Base-by-base conservation (phyloP, 495 filamentous ascomycete species). In the Aspergillus funiculosus region DNA sequence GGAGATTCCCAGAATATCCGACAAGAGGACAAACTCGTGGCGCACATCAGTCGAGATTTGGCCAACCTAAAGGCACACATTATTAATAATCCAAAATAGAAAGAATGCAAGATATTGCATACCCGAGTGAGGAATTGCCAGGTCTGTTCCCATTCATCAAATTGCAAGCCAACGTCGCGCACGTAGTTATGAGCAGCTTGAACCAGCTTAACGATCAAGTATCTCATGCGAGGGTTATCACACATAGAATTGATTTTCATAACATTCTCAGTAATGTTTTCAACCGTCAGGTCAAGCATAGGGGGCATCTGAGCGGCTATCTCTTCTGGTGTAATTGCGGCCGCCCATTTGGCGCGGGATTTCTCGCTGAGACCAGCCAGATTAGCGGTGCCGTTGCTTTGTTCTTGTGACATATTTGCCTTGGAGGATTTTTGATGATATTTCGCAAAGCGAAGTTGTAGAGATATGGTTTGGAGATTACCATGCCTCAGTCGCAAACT, bases 21-120 rank as follows among this genome's bases (percentile, higher is more conserved):
- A 89, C 36, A 91, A 80, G 35, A 90, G 78, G 57, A 90, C 88
- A 67, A 89, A 87, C 70, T 94, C 87, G 76, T 77, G 75, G 25
- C 83, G 77, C 29, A 82, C 76, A 51, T 80, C 74, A 43, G 59
- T 80, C 45, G 73, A 79, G 17, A 80, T 85, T 58, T 87, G 73
- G 5, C 83, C 83, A 34, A 77, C 75, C 29, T 65, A 58, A 14
- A 37, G 10, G 1, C n/a, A n/a, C n/a, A n/a, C n/a, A n/a, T n/a
- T n/a, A n/a, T n/a, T 5, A 2, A 14, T n/a, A 15, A 34, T 13
- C 11, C 29, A 32, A 14, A n/a, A n/a, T n/a, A n/a, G n/a, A n/a
- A n/a, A n/a, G n/a, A n/a, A n/a, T n/a, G n/a, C n/a, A n/a, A n/a
- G n/a, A n/a, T n/a, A n/a, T 28, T 41, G n/a, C n/a, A n/a, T n/a